phyloP scores from a whole-genome alignment of 495 filamentous ascomycete species.

The Hypoxylon subgilvum region DNA sequence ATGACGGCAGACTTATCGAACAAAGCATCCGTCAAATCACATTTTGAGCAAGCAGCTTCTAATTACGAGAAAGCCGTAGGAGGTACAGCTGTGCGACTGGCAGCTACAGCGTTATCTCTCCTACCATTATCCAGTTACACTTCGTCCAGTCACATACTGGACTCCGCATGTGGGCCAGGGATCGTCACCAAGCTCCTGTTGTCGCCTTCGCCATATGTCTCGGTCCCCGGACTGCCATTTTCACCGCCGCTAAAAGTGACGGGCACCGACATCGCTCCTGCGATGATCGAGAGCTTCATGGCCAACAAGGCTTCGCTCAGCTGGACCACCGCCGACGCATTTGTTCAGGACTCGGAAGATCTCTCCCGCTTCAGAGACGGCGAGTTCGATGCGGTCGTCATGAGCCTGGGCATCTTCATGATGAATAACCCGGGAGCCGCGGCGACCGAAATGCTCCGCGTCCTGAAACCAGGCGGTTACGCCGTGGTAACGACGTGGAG shows the following conservation, averaged over 20 bases:
- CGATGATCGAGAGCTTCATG: constrained; percentile 29
- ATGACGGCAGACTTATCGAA: neutral
- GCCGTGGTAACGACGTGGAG: constrained; percentile 45
- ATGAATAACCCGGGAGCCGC: constrained; percentile 27
- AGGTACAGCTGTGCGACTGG: constrained; percentile 19
- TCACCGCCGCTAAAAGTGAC: constrained; percentile 27
- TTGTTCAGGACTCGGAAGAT: constrained; percentile 29
- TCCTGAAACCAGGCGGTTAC: constrained; percentile 42
- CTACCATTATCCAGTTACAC: constrained; percentile 31
- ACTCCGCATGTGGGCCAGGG: constrained; percentile 31
- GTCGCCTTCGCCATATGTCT: constrained; percentile 22
- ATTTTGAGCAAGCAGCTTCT: constrained; percentile 14
- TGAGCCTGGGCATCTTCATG: constrained; percentile 39
- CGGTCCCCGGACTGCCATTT: constrained; percentile 24
- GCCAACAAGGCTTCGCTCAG: constrained; percentile 20
- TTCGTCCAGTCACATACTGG: constrained; percentile 31
- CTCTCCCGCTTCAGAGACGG: constrained; percentile 30
- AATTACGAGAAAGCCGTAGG: constrained; percentile 28
- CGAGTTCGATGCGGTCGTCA: constrained; percentile 38
- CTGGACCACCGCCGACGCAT: constrained; percentile 27
- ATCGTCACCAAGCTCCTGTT: constrained; percentile 31
- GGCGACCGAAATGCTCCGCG: constrained; percentile 40
- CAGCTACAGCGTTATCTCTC: constrained; percentile 24
- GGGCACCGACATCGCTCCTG: constrained; percentile 26
- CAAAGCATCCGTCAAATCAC: neutral